Evolutionary conservation across 1,284 basidiomycete genomes (phyloP).

Genomic region (Moniliophthora roreri): DNA sequence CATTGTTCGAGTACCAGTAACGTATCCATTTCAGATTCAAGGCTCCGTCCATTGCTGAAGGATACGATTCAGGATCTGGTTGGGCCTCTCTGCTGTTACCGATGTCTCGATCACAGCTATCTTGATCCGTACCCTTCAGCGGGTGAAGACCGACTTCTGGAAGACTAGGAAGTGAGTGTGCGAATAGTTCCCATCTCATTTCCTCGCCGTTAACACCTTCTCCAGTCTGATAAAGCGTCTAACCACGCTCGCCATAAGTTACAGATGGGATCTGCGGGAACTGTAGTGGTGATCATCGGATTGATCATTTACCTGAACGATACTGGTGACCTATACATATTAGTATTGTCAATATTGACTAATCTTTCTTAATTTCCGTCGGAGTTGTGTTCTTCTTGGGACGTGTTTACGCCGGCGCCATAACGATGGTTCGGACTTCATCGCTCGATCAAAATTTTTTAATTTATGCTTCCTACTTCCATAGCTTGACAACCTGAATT

Average conservation of each 20-base stretch:
- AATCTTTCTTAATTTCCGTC: neutral
- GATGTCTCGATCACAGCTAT: neutral
- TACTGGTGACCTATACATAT: neutral
- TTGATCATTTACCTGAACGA: neutral
- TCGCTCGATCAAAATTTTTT: no score
- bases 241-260: neutral
- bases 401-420: neutral
- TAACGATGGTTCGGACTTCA: neutral
- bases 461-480: neutral
- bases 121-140: neutral
- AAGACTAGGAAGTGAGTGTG: neutral
- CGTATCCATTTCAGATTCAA: neutral
- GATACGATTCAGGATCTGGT: constrained; percentile 2
- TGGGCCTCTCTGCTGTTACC: neutral
- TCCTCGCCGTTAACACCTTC: neutral
- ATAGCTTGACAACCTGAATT: neutral
- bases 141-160: neutral
- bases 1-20: neutral
- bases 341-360: no score
- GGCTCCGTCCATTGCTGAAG: no score
- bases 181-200: no score
- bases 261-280: neutral
- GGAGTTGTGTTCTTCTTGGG: constrained; percentile 5
- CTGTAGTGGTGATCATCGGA: neutral
- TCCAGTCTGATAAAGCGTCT: neutral